phyloP scores from a whole-genome alignment of 1,284 basidiomycete genomes.

The Gomphus bonarii region DNA sequence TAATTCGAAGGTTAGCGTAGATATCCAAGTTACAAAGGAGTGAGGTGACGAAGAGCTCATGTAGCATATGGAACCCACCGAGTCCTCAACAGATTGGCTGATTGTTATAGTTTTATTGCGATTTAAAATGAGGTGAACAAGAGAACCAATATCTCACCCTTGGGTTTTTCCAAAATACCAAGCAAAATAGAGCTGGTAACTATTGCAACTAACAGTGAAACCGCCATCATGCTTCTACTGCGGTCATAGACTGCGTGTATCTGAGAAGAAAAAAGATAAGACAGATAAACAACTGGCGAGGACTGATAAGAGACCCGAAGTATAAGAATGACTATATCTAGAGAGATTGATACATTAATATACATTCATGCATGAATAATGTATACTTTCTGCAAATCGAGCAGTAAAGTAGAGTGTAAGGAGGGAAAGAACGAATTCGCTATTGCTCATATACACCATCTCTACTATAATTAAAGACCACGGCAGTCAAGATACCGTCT shows the following conservation, averaged over 20 bases:
- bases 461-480: too few species aligned
- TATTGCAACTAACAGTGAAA: background rate
- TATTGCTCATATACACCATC: too few species aligned
- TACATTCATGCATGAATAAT: too few species aligned
- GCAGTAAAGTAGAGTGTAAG: too few species aligned
- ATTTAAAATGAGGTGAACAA: background rate
- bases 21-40: background rate
- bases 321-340: too few species aligned
- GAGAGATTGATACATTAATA: too few species aligned
- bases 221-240: too few species aligned
- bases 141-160: background rate
- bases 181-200: background rate
- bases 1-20: background rate
- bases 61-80: background rate
- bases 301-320: too few species aligned
- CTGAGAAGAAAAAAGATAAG: constrained; percentile 14
- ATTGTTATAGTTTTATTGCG: background rate
- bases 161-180: background rate
- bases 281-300: too few species aligned
- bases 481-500: too few species aligned
- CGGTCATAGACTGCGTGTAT: background rate
- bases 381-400: too few species aligned
- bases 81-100: background rate
- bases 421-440: too few species aligned
- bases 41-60: background rate